Conservation (phyloP, 2,329 filamentous ascomycete genomes). For the Myriosclerotinia duriaeana region DNA sequence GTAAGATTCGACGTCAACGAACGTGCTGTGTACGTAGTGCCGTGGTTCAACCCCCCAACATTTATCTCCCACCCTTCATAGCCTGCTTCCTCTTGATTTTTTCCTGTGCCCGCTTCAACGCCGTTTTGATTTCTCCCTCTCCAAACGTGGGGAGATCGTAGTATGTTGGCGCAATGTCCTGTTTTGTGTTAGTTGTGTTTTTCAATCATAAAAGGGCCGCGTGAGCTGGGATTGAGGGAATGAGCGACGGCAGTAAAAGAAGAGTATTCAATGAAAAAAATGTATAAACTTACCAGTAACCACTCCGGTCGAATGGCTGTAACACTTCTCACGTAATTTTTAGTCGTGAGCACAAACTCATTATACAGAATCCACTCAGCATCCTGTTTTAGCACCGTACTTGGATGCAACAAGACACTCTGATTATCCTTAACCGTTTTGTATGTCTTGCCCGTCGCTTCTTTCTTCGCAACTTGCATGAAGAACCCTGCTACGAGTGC, state of each 20-base stretch:
- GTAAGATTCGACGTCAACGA: not conserved
- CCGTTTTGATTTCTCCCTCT: constrained; percentile 81
- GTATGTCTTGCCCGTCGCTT: constrained; percentile 85
- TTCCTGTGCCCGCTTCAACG: constrained; percentile 57
- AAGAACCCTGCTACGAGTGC: constrained; percentile 95
- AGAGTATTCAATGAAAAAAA: constrained; percentile 13
- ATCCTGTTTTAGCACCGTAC: constrained; percentile 82
- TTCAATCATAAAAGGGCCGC: not conserved
- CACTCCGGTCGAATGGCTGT: constrained; percentile 92
- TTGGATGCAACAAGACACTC: constrained; percentile 87
- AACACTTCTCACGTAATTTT: constrained; percentile 96
- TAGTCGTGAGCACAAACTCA: constrained; percentile 95
- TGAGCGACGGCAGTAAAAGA: not conserved
- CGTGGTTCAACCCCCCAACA: constrained; percentile 13
- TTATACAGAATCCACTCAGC: constrained; percentile 98
- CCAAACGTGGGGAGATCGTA: constrained; percentile 82
- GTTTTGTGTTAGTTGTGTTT: constrained; percentile 43
- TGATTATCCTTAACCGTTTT: constrained; percentile 96
- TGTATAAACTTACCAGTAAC: constrained; percentile 67
- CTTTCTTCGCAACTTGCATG: constrained; percentile 98
- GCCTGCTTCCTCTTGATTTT: constrained; percentile 57
- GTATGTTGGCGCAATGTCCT: constrained; percentile 93
- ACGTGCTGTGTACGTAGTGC: not conserved
- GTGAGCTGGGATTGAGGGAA: not conserved
- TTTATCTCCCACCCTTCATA: constrained; percentile 35